Base-by-base conservation (phyloP, 495 filamentous ascomycete genomes). In the Penicillium salamii region DNA sequence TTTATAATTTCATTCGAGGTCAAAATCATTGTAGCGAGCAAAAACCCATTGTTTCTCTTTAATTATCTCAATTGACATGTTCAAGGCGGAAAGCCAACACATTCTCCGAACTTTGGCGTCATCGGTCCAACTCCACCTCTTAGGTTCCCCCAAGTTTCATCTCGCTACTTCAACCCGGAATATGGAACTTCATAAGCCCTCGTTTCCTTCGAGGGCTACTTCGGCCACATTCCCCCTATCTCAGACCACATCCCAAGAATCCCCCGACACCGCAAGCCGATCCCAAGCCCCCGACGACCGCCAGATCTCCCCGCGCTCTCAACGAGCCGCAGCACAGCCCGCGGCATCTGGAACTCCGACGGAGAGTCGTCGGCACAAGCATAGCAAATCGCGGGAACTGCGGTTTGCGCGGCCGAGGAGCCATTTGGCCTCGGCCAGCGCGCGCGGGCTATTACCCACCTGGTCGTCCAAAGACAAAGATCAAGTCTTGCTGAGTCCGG, bases 351-450 rank as follows among this genome's bases (percentile, higher is more conserved):
- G n/a, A 8, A 17, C 37, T 14, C 35, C 26, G 23, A 26, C 3
- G 23, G 23, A 26, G 23, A 8, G 23, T 8, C 23, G 23, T 8
- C 65, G 62, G 15, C 59, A 68, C 28, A 67, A 63, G 42, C 60
- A 66, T 36, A 63, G 53, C 59, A 73, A 71, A 54, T 70, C 69
- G 21, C 66, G 67, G 18, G 69, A 76, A 34, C 26, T 55, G 11
- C 63, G 65, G 21, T 47, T 74, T 7, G 65, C 68, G 4, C 68
- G 63, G 15, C 68, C 56, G 19, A 74, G 73, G 66, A 72, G 59
- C 42, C 62, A 66, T 9, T 51, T 69, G n/a, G 52, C 69, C 6
- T 69, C 69, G 5, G 57, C 68, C 9, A 63, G 62, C 28, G 65
- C 63, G 7, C 53, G 66, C 5, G 67, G 62, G 0, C 53, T 71